phyloP scores from a whole-genome alignment of 2,329 filamentous ascomycete genomes.

The Colletotrichum tropicicola region DNA sequence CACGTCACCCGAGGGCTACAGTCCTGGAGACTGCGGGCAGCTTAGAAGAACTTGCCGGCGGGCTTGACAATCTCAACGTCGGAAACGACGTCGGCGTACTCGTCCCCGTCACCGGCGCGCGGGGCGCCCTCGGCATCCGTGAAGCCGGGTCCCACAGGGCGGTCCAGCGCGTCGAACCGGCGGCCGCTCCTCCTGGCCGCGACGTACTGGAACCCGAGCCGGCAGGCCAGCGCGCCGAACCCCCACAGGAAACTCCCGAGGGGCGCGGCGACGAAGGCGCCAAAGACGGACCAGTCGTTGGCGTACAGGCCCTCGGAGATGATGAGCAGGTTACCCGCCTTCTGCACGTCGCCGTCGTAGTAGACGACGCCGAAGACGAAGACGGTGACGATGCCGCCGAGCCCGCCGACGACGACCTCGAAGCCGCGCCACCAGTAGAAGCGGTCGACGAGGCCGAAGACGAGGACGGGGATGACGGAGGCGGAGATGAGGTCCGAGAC shows the following conservation, averaged over 20 bases:
- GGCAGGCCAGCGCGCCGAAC: constrained; percentile 66
- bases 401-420: constrained; percentile 80
- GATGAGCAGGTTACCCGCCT: constrained; percentile 74
- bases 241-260: constrained; percentile 79
- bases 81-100: constrained; percentile 36
- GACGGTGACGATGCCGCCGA: constrained; percentile 81
- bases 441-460: constrained; percentile 74
- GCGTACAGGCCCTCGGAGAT: constrained; percentile 79
- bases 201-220: constrained; percentile 67
- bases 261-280: constrained; percentile 83
- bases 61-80: constrained; percentile 47
- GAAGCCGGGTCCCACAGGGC: constrained; percentile 43
- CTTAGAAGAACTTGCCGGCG: constrained; percentile 64
- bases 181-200: constrained; percentile 65
- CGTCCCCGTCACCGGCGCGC: constrained; percentile 34
- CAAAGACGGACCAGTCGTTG: constrained; percentile 84
- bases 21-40: not conserved
- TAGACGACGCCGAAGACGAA: constrained; percentile 85
- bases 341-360: constrained; percentile 75
- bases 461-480: constrained; percentile 76
- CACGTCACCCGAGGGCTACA: not conserved
- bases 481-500: constrained; percentile 84
- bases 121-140: constrained; percentile 23
- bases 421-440: constrained; percentile 82
- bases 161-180: constrained; percentile 75